These are phyloP conservation scores for Boletus vermiculosoides DNA, from an alignment of 768 basidiomycete species.

Conservation along the genomic window DNA sequence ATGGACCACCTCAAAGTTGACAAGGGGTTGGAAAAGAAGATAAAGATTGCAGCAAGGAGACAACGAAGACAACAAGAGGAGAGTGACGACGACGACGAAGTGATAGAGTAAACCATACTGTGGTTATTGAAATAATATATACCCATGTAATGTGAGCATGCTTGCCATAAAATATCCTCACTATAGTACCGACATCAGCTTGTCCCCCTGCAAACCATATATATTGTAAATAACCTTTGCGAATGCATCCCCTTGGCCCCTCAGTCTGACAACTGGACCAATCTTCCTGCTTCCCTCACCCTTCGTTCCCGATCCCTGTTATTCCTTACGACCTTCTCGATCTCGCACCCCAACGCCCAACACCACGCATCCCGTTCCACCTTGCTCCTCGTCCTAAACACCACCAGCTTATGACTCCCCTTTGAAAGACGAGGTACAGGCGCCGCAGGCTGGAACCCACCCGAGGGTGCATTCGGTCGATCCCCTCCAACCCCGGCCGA, in stretches of 20 bases:
- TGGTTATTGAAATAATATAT: conserved; percentile 2
- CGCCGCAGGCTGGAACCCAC: conserved; percentile 14
- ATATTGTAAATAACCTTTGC: background rate
- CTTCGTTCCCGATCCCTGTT: conserved; percentile 63
- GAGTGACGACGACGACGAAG: conserved; percentile 40
- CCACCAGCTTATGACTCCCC: conserved; percentile 55
- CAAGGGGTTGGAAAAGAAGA: conserved; percentile 58
- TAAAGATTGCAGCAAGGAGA: conserved; percentile 58
- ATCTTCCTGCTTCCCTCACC: conserved; percentile 61
- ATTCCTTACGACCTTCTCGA: conserved; percentile 71
- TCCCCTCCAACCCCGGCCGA: background rate
- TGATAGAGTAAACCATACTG: conserved; percentile 47
- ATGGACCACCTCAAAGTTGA: conserved; percentile 51
- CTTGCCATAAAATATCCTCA: background rate
- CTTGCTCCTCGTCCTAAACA: conserved; percentile 76
- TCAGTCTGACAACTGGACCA: conserved; percentile 37
- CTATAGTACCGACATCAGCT: background rate
- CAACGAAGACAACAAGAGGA: conserved; percentile 41
- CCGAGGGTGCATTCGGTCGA: conserved; percentile 21
- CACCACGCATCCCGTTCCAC: conserved; percentile 94
- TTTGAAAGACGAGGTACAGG: conserved; percentile 49
- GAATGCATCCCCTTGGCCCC: background rate
- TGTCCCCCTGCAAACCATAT: background rate
- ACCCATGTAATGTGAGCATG: conserved; percentile 11
- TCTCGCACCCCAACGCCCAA: conserved; percentile 88